A percentile compares a stretch with the other conserved stretches of the same genome.
Conservation (phyloP, 371 early-diverging fungal genomes). For the Cladochytrium tenue region DNA sequence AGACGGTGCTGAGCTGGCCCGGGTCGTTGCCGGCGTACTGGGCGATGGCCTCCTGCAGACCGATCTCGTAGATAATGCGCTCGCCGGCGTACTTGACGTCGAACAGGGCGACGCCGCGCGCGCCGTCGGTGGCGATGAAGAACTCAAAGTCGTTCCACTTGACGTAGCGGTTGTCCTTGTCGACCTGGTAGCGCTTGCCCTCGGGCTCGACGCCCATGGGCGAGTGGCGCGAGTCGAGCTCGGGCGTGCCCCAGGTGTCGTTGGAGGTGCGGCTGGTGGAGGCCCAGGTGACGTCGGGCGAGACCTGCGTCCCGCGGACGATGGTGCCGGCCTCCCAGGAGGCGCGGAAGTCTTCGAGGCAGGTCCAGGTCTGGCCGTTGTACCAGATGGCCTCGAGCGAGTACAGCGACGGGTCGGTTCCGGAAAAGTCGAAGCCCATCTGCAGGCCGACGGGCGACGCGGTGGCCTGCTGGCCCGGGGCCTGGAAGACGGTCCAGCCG, state of each 20-base stretch:
- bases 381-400: conserved; percentile 1
- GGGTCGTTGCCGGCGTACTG: conserved; percentile 21
- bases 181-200: conserved; percentile 3
- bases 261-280: background rate
- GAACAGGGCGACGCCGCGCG: conserved; percentile 12
- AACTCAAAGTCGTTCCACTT: conserved; percentile 8
- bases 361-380: conserved; percentile 3
- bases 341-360: background rate
- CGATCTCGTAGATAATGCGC: conserved; percentile 15
- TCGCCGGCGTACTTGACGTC: conserved; percentile 14
- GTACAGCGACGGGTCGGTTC: background rate
- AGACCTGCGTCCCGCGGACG: background rate
- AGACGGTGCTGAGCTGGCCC: conserved; percentile 11
- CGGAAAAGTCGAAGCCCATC: conserved; percentile 9
- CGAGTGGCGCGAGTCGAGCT: background rate
- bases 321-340: background rate
- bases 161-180: conserved; percentile 6
- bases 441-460: conserved; percentile 3
- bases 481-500: conserved; percentile 1
- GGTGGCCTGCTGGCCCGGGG: too few relatives aligned
- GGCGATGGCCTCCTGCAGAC: conserved; percentile 18
- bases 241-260: background rate
- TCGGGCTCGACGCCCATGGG: background rate
- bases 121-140: conserved; percentile 8
- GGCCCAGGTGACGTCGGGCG: background rate